These are phyloP conservation scores for Neofusicoccum cordaticola DNA, from an alignment of 2,329 filamentous ascomycete species.

Conservation along the genomic window DNA sequence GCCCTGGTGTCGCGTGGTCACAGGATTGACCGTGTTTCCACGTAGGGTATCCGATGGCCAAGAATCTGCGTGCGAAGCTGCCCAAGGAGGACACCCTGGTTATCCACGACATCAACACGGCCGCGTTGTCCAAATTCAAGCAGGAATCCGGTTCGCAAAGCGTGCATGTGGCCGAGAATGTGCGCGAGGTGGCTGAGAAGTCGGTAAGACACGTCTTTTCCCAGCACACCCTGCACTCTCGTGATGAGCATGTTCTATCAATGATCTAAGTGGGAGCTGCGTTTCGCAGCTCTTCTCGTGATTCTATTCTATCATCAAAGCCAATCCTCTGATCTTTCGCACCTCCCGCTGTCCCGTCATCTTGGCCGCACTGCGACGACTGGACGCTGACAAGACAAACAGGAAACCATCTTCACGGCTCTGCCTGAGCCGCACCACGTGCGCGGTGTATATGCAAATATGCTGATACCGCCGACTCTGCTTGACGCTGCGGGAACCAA, in stretches of 20 bases:
- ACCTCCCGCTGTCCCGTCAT: background rate
- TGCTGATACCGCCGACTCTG: slow-evolving; percentile 61
- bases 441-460: slow-evolving; percentile 57
- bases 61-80: slow-evolving; percentile 66
- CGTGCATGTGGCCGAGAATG: slow-evolving; percentile 56
- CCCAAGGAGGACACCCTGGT: slow-evolving; percentile 60
- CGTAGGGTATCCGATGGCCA: slow-evolving; percentile 69
- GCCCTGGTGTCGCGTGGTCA: slow-evolving; percentile 11
- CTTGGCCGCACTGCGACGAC: slow-evolving; percentile 19
- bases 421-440: slow-evolving; percentile 54
- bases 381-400: background rate
- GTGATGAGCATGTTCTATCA: slow-evolving; percentile 57
- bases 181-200: slow-evolving; percentile 63
- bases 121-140: slow-evolving; percentile 55
- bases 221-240: slow-evolving; percentile 16
- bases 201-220: slow-evolving; percentile 52
- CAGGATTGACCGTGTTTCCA: background rate
- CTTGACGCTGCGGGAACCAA: slow-evolving; percentile 49
- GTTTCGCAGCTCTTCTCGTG: slow-evolving; percentile 46
- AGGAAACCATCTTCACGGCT: slow-evolving; percentile 54
- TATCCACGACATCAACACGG: slow-evolving; percentile 64
- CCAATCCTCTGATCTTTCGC: slow-evolving; percentile 17
- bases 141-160: slow-evolving; percentile 51
- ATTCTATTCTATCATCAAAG: slow-evolving; percentile 13
- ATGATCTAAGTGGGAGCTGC: slow-evolving; percentile 72